These are phyloP conservation scores for Thelonectria olida DNA, from an alignment of 2,329 filamentous ascomycete species.

Conservation along the genomic window DNA sequence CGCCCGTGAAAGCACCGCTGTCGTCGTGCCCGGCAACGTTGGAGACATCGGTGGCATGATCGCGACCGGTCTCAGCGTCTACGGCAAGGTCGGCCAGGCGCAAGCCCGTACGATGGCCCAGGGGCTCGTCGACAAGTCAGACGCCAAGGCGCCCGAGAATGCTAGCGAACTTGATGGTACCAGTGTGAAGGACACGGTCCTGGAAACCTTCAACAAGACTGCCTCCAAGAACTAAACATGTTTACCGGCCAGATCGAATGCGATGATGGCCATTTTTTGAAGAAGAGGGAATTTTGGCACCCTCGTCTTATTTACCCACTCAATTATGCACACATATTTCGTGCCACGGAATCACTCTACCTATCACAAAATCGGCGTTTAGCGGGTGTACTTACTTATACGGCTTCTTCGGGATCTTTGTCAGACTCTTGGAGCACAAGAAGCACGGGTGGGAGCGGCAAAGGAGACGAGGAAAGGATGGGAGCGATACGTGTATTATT, in stretches of 20 bases:
- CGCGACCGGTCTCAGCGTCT: conserved; percentile 92
- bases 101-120: conserved; percentile 75
- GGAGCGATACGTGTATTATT: conserved; percentile 35
- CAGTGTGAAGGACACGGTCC: conserved; percentile 50
- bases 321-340: conserved; percentile 26
- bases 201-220: conserved; percentile 52
- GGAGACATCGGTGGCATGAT: conserved; percentile 98
- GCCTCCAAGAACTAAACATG: conserved; percentile 42
- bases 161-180: conserved; percentile 29
- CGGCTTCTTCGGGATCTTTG: conserved; percentile 29
- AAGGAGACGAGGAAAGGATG: background rate
- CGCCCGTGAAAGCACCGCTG: conserved; percentile 93
- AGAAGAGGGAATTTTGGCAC: conserved; percentile 3
- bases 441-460: background rate
- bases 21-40: conserved; percentile 96
- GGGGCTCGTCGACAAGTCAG: conserved; percentile 52
- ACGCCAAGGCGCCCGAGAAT: conserved; percentile 29
- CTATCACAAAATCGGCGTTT: conserved; percentile 40
- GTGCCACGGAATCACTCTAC: conserved; percentile 30
- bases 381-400: conserved; percentile 44
- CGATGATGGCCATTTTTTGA: background rate
- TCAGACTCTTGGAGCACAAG: conserved; percentile 20
- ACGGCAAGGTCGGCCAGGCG: conserved; percentile 87
- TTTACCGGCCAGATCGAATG: background rate
- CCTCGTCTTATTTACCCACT: conserved; percentile 22